These are phyloP conservation scores for Rhododendron griersonianum DNA, from an alignment of 148 eudicot species.

Conservation along the genomic window DNA sequence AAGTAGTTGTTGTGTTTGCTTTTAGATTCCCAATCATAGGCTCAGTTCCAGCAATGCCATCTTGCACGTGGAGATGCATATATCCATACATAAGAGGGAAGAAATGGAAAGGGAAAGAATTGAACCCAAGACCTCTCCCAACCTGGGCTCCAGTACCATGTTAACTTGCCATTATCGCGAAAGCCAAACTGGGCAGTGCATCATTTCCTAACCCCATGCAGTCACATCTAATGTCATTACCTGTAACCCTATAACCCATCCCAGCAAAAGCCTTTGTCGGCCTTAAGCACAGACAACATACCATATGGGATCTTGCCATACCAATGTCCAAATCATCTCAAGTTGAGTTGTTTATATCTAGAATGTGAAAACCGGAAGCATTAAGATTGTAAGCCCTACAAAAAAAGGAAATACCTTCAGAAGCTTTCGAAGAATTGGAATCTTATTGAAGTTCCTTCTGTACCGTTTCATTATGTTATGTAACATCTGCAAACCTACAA, in stretches of 20 bases:
- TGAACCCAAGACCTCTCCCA: not conserved
- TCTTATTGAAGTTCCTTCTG: conserved; percentile 67
- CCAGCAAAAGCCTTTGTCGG: not conserved
- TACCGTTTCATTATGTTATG: conserved; percentile 88
- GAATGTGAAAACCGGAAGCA: conserved; percentile 1
- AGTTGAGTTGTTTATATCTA: not conserved
- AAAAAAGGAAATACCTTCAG: conserved; percentile 52
- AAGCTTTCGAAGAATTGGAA: conserved; percentile 90
- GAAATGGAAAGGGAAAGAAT: not conserved
- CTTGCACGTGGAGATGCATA: not conserved
- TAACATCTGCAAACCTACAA: conserved; percentile 88
- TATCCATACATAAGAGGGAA: not conserved
- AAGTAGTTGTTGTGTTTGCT: not conserved
- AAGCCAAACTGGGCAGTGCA: not conserved
- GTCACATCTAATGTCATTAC: not conserved
- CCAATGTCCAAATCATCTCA: not conserved
- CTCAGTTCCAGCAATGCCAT: not conserved
- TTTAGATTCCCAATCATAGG: not conserved
- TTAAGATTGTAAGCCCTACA: not conserved
- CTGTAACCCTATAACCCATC: not conserved
- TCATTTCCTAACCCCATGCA: not conserved
- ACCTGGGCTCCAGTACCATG: not conserved
- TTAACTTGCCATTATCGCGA: not conserved
- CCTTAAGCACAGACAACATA: not conserved
- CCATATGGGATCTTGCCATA: not conserved